Base-by-base conservation (phyloP, 2,329 filamentous ascomycete species). In the Colletotrichum lini region DNA sequence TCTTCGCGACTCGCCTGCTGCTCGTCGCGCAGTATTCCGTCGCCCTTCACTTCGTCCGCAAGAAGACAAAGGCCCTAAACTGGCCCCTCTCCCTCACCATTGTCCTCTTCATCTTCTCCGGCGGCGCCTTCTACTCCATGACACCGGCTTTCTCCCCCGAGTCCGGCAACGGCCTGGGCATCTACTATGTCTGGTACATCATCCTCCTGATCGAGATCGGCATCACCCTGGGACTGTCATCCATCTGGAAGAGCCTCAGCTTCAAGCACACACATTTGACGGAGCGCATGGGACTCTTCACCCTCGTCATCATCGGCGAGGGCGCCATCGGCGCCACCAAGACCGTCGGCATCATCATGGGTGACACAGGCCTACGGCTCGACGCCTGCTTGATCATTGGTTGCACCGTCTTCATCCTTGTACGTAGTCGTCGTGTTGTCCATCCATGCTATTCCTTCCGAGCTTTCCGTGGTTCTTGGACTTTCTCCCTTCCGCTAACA, bases 261-360 rank as follows among this genome's bases (percentile, higher is more conserved):
- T 89, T 90, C 76, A 85, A 89, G 76, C 82, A 87, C 60, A 90
- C 87, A 1, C 87, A 89, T 78, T 79, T 90, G 42, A 87, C 88
- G 73, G 85, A 89, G 75, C 83, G 89, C 30, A 88, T 90, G 86
- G 86, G 86, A 18, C 79, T 90, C 5, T 81, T 90, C 21, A 90
- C 88, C 0, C 80, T 90, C 45, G 90, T 90, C 62, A 88, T 90
- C 60, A 87, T 90, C 73, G 88, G 88, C 2, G 88, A 89, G 74
- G 87, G 87, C 30, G 86, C 88, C 18, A 89, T 89, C 70, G 84
- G 85, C 12, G 81, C 88, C n/a, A 85, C 88, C 49, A 84, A 83
- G 75, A 84, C 82, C 8, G 70, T 79, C 18, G 74, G 74, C 10
- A 72, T 76, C 38, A 71, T 72, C 2, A 72, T 72, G 65, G 57